Percentiles rank a stretch among this genome's conserved stretches.
Conservation (phyloP, 108 stramenopile species). For the Nitzschia putrida region DNA sequence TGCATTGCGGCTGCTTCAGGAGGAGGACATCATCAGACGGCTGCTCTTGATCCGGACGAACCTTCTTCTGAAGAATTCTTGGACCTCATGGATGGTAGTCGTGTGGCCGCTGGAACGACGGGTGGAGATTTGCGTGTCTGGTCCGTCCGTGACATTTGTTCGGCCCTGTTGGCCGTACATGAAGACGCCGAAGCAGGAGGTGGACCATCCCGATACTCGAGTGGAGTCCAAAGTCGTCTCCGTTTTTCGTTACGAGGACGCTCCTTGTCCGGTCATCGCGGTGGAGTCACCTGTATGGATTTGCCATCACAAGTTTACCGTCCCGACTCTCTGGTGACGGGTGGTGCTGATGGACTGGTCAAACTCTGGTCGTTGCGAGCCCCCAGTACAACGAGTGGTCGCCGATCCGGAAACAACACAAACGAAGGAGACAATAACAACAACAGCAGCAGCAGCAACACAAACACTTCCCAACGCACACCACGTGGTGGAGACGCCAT, state of each 20-base stretch:
- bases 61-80: conserved; percentile 54
- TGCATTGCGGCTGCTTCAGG: conserved; percentile 72
- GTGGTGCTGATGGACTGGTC: conserved; percentile 85
- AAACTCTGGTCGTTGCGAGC: conserved; percentile 81
- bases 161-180: conserved; percentile 39
- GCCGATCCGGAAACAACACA: neutral
- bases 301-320: conserved; percentile 82
- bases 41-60: neutral
- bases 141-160: conserved; percentile 79
- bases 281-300: conserved; percentile 83
- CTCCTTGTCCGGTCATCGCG: conserved; percentile 76
- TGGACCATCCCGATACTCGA: conserved; percentile 14
- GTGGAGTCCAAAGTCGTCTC: conserved; percentile 41
- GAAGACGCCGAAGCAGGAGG: conserved; percentile 36
- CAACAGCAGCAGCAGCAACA: too few relatives aligned
- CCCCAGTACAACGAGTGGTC: conserved; percentile 26
- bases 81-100: conserved; percentile 75
- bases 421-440: conserved; percentile 12
- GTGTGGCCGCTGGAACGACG: conserved; percentile 78
- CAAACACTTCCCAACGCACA: conserved; percentile 3
- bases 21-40: conserved; percentile 32
- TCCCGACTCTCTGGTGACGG: conserved; percentile 79
- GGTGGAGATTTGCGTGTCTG: conserved; percentile 79
- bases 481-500: conserved; percentile 65
- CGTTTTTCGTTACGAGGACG: conserved; percentile 60